phyloP scores from a whole-genome alignment of 345 rosid genomes.

The Sonneratia alba region DNA sequence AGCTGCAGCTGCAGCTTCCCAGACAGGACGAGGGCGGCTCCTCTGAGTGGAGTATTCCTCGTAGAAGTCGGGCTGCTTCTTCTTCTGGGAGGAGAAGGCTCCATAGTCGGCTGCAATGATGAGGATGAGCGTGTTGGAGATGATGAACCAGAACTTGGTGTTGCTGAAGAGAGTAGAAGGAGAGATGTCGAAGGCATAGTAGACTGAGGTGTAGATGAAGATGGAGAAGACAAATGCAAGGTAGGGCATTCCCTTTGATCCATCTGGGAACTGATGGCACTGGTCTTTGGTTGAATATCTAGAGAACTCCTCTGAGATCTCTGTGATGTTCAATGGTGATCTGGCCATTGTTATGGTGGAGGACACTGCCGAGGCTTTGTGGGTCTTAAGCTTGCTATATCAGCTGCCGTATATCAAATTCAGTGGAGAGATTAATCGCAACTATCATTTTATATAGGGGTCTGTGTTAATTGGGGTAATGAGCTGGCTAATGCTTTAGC shows the following conservation, averaged over 20 bases:
- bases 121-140: conserved; percentile 56
- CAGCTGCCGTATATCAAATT: not conserved
- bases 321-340: not conserved
- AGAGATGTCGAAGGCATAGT: conserved; percentile 43
- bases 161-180: conserved; percentile 37
- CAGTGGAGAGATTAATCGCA: not conserved
- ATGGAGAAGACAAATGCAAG: conserved; percentile 30
- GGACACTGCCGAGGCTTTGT: not conserved
- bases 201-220: conserved; percentile 31
- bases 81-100: conserved; percentile 27
- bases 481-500: conserved; percentile 6
- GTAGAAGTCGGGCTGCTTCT: conserved; percentile 21
- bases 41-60: conserved; percentile 20
- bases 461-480: not conserved
- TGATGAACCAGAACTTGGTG: conserved; percentile 50
- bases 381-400: not conserved
- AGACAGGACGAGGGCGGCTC: not conserved
- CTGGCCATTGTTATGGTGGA: conserved; percentile 2
- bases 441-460: not conserved
- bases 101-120: conserved; percentile 57
- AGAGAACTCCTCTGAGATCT: conserved; percentile 9
- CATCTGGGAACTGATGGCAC: conserved; percentile 8
- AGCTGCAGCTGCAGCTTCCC: not conserved
- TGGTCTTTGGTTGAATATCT: conserved; percentile 11
- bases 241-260: conserved; percentile 22